Evolutionary conservation across 148 eudicot species (phyloP), one percentile per base, ranked within the genome.

Genomic region (Oxyria digyna): DNA sequence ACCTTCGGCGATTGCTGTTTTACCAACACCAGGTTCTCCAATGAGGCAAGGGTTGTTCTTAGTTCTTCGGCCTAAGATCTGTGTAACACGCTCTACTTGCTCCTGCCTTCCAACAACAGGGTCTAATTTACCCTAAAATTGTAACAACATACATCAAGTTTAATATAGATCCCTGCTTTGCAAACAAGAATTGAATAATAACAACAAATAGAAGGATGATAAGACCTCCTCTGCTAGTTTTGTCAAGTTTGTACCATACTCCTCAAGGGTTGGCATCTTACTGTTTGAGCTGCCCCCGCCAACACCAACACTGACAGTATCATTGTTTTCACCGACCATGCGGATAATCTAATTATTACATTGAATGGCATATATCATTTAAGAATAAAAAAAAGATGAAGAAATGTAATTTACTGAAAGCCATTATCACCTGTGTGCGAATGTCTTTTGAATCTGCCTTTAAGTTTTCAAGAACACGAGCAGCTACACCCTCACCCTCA

Each of bases 1-100:
- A 52, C 98, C 98, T 78, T 93, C 98, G 11, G 98, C 98, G 74
- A 93, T 93, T 8, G 97, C 96, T 68, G 98, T 93, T 79, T 93
- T 93, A 41, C 97, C 98, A 35, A 93, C 98, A 75, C 98, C 98
- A 37, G 98, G 98, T 73, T 93, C 96, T 74, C 98, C 98, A 80
- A 93, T 84, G 64, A 93, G 97, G 77, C 98, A 93, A 24, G 98
- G 98, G 69, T 93, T 93, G 66, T 93, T 93, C 62, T 93, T 93
- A 13, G 97, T 90, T 59, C 98, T 75, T 63, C 98, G 77, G 37
- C 98, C 92, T 76, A 93, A 77, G 72, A 93, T 86, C 78, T 93
- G 97, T 41, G 87, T 93, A 13, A 93, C 98, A 26, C 98, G 98
- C 72, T 93, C 98, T 55, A 93, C 90, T 76, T 93, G 96, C 0